These are phyloP conservation scores for Plasmopara muralis DNA, from an alignment of 352 stramenopile species.

Conservation along the genomic window DNA sequence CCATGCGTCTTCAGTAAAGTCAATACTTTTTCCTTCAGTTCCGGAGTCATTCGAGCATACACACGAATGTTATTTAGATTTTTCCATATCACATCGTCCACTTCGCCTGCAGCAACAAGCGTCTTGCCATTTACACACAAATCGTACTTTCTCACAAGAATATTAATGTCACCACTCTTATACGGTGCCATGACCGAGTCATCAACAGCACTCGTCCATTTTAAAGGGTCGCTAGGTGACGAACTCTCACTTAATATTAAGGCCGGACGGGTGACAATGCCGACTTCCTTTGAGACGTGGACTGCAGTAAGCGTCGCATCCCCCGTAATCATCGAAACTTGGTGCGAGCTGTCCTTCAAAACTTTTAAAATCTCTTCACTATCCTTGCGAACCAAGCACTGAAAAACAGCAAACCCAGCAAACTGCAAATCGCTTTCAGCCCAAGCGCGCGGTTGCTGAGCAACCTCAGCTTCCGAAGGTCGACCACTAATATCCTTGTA, in stretches of 20 bases:
- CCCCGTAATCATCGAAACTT: constrained; percentile 98
- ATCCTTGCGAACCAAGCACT: constrained; percentile 94
- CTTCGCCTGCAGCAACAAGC: constrained; percentile 57
- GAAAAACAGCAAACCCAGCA: constrained; percentile 90
- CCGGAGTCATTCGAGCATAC: constrained; percentile 95
- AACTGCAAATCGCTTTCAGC: constrained; percentile 95
- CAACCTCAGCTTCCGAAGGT: constrained; percentile 65
- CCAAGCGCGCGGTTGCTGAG: constrained; percentile 70
- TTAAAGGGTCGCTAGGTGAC: constrained; percentile 29
- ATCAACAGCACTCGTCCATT: constrained; percentile 81
- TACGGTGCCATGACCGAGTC: constrained; percentile 64
- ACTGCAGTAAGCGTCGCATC: constrained; percentile 96
- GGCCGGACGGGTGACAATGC: constrained; percentile 82
- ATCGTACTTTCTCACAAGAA: constrained; percentile 75
- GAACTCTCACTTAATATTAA: constrained; percentile 61
- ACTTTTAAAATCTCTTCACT: constrained; percentile 91
- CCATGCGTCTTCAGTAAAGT: constrained; percentile 91
- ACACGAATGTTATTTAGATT: constrained; percentile 82
- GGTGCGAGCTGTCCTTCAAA: constrained; percentile 88
- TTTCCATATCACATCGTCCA: constrained; percentile 81
- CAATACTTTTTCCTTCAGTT: constrained; percentile 96
- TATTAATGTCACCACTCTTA: constrained; percentile 47
- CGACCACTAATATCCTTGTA: constrained; percentile 88
- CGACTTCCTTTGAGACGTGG: constrained; percentile 94
- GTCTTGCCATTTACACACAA: constrained; percentile 82